Base-by-base conservation (phyloP, 2,329 filamentous ascomycete species). In the Stagonosporopsis chrysanthemi region DNA sequence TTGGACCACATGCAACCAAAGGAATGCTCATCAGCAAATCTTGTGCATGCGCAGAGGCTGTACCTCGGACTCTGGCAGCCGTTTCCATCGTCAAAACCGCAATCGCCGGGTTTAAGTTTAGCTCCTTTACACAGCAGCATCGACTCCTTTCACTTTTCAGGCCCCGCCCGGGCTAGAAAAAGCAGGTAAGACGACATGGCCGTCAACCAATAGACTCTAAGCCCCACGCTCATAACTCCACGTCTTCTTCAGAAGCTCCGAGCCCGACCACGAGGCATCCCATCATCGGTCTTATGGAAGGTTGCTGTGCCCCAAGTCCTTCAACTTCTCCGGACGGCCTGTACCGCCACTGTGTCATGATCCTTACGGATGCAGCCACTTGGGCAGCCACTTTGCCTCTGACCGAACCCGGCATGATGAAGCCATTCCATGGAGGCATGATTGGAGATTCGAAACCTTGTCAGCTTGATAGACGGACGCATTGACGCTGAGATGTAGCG, bases 311-410 rank as follows among this genome's bases (percentile, higher is more conserved):
- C 61, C 54, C 59, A 59, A 57, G 56, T 64, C 61, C 56, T 60
- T 63, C 53, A 38, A 23, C 22, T 44, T n/a, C 31, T 44, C 49
- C 23, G 41, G 31, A 50, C 26, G 9, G 50, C 56, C 53, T 57
- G 58, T 65, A 64, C 56, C 49, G 63, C 60, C 42, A 68, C 65
- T 66, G 65, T 71, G 67, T 65, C 65, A 69, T 70, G 67, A 61
- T 67, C 59, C 56, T 58, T 61, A 50, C 62, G 57, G 58, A 69
- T 63, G 65, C 70, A 70, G 66, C 62, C 60, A 65, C 53, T 58
- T 64, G 55, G 31, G 35, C 57, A 62, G 60, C 49, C 55, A 42
- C 39, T 56, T 62, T 51, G 39, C 53, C 58, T 55, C 44, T 55
- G 61, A 59, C 65, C 64, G 55, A 64, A 63, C 66, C 65, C 65